Base-by-base conservation (phyloP, 345 rosid species). In the Adansonia digitata region DNA sequence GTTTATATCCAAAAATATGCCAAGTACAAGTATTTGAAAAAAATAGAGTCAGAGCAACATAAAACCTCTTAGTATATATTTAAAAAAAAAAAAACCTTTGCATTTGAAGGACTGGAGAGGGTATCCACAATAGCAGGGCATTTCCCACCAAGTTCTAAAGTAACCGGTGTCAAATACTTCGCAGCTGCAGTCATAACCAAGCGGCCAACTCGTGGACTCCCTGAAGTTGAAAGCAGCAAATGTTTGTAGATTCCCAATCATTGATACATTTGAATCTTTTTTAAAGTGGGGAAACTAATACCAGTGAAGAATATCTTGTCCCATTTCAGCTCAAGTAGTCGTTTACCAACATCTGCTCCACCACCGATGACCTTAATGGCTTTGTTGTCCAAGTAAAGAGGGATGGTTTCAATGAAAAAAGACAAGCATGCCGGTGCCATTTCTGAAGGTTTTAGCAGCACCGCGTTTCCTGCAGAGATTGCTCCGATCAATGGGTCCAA, bases 221-320 rank as follows among this genome's bases (percentile, higher is more conserved):
- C 98, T 92, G 79, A 57, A 70, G 18, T 77, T 40, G 9, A 43
- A 27, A 29, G 31, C 35, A 71, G n/a, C 2, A 39, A 15, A 13
- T 20, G 39, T 0, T 4, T 66, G 12, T 18, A n/a, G 17, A 26
- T 11, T 51, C 12, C 24, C 2, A 35, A 13, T 53, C 62, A 17
- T 26, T 2, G 2, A 27, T 10, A 15, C 6, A 31, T 43, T 17
- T 37, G 9, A 70, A 6, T 2, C 22, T 13, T 27, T 57, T 43
- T 12, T 34, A 37, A 45, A 74, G 40, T 65, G 9, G 20, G 27
- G 20, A 31, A 56, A 49, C 2, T 9, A 24, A 78, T 83, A 89
- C 98, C 98, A 0, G 97, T 92, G 86, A 89, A 90, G 86, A 94
- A 94, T 56, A 94, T 92, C 85, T 94, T 92, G 85, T 94, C 94